Percentiles rank a stretch among this genome's conserved stretches.
phyloP scores from a whole-genome alignment of 75 land plant species.

The Selaginella moellendorffii region DNA sequence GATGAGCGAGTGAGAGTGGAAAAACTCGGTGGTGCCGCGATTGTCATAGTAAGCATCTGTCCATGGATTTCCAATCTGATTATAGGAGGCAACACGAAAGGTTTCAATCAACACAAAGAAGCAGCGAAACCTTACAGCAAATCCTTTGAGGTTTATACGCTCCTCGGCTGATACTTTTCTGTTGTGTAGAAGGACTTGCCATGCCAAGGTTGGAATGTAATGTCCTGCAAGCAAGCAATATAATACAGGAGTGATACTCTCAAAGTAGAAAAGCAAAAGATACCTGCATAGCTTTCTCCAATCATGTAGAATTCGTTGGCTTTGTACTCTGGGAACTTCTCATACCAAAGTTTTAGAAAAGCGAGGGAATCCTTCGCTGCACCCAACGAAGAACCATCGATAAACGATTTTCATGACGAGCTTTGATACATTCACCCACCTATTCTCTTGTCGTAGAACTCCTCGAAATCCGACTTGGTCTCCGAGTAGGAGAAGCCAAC shows the following conservation, averaged over 20 bases:
- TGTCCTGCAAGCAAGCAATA: slow-evolving; percentile 27
- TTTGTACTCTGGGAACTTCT: background rate
- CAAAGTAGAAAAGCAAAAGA: background rate
- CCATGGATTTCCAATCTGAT: slow-evolving; percentile 72
- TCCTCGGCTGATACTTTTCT: slow-evolving; percentile 7
- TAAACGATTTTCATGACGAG: background rate
- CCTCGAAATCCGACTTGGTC: slow-evolving; percentile 27
- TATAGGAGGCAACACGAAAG: background rate
- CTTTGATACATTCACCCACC: slow-evolving; percentile 1
- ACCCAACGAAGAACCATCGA: too few relatives aligned
- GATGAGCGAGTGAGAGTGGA: slow-evolving; percentile 57
- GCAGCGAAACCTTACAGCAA: slow-evolving; percentile 5
- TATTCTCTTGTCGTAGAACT: slow-evolving; percentile 28
- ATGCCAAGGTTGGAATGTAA: slow-evolving; percentile 26
- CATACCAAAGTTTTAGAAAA: slow-evolving; percentile 23
- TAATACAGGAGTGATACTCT: background rate
- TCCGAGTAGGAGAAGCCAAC: slow-evolving; percentile 62
- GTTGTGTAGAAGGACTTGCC: slow-evolving; percentile 20
- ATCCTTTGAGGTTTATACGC: slow-evolving; percentile 33
- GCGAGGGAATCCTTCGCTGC: slow-evolving; percentile 38
- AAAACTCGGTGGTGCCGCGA: slow-evolving; percentile 46
- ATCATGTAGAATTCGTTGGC: slow-evolving; percentile 3
- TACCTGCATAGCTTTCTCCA: slow-evolving; percentile 9
- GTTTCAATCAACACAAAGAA: background rate
- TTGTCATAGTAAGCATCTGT: slow-evolving; percentile 41